A percentile compares a stretch with the other conserved stretches of the same genome.
Conservation (phyloP, 2,329 filamentous ascomycete species). For the Colletotrichum zoysiae region DNA sequence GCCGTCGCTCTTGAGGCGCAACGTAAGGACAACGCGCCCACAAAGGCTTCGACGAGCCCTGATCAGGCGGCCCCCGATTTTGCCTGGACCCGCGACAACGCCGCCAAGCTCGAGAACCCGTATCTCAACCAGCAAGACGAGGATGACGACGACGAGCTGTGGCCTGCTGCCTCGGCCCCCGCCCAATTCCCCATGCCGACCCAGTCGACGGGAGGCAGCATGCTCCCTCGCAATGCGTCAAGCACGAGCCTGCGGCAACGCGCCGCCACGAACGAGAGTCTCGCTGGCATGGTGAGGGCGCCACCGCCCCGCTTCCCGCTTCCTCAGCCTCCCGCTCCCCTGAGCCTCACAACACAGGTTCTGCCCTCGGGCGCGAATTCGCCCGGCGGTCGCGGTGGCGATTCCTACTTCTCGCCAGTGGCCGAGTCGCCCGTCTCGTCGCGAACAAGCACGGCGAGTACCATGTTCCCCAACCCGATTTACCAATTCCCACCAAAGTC, state of each 20-base stretch:
- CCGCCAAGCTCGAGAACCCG: slow-evolving; percentile 80
- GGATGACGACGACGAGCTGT: slow-evolving; percentile 69
- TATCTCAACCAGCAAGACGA: slow-evolving; percentile 77
- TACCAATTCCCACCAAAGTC: slow-evolving; percentile 83
- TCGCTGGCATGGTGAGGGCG: slow-evolving; percentile 68
- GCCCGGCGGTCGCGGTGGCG: slow-evolving; percentile 72
- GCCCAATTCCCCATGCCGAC: slow-evolving; percentile 51
- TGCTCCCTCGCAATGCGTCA: slow-evolving; percentile 74
- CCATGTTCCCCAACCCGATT: slow-evolving; percentile 71
- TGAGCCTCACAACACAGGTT: slow-evolving; percentile 77
- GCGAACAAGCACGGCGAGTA: slow-evolving; percentile 80
- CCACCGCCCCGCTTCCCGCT: slow-evolving; percentile 81
- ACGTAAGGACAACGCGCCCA: slow-evolving; percentile 70
- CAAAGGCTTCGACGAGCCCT: slow-evolving; percentile 61
- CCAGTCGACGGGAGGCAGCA: slow-evolving; percentile 54
- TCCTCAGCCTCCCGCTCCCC: slow-evolving; percentile 65
- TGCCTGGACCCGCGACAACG: slow-evolving; percentile 79
- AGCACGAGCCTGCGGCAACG: slow-evolving; percentile 81
- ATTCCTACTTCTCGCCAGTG: slow-evolving; percentile 94
- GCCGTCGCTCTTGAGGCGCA: slow-evolving; percentile 82
- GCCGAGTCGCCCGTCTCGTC: slow-evolving; percentile 83
- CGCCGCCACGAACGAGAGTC: slow-evolving; percentile 80
- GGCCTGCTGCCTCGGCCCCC: slow-evolving; percentile 51
- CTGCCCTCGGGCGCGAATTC: slow-evolving; percentile 61
- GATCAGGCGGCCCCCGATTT: slow-evolving; percentile 78